Evolutionary conservation across 2,329 filamentous ascomycete species (phyloP), one percentile per base, ranked within the genome.

Genomic region (Nemania serpens): DNA sequence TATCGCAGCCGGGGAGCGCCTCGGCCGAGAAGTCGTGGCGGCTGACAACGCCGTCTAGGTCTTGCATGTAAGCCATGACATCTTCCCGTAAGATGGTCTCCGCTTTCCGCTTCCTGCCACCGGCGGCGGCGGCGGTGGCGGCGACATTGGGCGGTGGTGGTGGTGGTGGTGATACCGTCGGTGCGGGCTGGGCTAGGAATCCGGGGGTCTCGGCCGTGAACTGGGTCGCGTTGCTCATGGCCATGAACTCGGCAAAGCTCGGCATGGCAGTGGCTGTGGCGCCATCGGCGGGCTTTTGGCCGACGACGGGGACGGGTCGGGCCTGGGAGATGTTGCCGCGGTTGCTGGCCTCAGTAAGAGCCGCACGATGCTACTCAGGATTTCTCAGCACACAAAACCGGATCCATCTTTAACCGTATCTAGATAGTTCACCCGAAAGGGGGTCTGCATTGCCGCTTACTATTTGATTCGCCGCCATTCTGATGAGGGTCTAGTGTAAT

Each of bases 21-120:
- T 65, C 37, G 25, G 70, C 63, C 1, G 63, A 36, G 15, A 15
- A 29, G 15, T 51, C 36, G 36, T 54, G 43, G 2, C 55, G 54
- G 5, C 50, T 62, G 7, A 58, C 22, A 20, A 68, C 55, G 15
- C 67, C 33, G 15, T 67, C 61, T 4, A 73, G 67, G 22, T 68
- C 45, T 51, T 69, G 67, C 58, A 69, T 73, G 52, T 73, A 72
- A 9, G 61, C 66, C 2, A 65, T 66, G 29, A 72, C 70, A 10
- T 70, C 69, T 10, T 72, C 68, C 0, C 70, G 67, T 2, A 71
- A 64, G 12, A 64, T 65, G 1, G 49, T 58, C 10, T 68, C 64
- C 1, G 69, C 60, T 49, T 69, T 71, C 43, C 70, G 67, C 61
- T 73, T 73, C 59, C 58, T 71, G 58, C 65, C 22, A 15, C 6